Evolutionary conservation across 176 grass and related monocot species (phyloP), one percentile per base, ranked within the genome.

Genomic region (Oryza glumipatula): DNA sequence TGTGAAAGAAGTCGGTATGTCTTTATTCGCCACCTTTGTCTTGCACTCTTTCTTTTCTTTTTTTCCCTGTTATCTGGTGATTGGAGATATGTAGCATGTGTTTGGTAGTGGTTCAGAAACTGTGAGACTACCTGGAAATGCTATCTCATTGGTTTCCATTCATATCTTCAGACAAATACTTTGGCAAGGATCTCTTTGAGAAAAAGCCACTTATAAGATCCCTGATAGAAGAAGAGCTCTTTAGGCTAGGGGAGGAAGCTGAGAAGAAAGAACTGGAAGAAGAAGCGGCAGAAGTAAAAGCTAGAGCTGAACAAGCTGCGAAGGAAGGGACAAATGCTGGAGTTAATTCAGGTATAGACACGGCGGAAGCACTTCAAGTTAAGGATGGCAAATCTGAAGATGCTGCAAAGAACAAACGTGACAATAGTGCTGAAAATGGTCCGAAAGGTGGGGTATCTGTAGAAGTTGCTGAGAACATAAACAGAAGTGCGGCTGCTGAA

Each of bases 191-290:
- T 36, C 81, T 91, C 39, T 91, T 87, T 76, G 85, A 87, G 80
- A 91, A 76, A 67, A 91, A 80, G 44, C 89, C 89, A 76, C 76
- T 91, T 63, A 80, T 91, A 87, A 87, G 76, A 71, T 65, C 70
- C 51, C 46, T 91, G 71, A 87, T 91, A 91, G 81, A 91, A 79
- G 89, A 87, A 76, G 85, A 91, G 76, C 85, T 91, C 30, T 87
- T 87, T 87, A 87, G 85, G 65, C 81, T 91, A 76, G 72, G 76
- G 4, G 85, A 91, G 44, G 89, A 80, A 44, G 89, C 85, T 58
- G 89, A 91, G 81, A 84, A 71, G 81, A 87, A 80, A 54, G 89
- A 91, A 67, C 24, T 91, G 64, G 76, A 91, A 80, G 89, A 87
- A 32, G 85, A 81, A 88, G 70, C 33, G 15, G 82, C 82, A 70